Base-by-base conservation (phyloP, 2,329 filamentous ascomycete species). In the Hirsutella thompsonii region DNA sequence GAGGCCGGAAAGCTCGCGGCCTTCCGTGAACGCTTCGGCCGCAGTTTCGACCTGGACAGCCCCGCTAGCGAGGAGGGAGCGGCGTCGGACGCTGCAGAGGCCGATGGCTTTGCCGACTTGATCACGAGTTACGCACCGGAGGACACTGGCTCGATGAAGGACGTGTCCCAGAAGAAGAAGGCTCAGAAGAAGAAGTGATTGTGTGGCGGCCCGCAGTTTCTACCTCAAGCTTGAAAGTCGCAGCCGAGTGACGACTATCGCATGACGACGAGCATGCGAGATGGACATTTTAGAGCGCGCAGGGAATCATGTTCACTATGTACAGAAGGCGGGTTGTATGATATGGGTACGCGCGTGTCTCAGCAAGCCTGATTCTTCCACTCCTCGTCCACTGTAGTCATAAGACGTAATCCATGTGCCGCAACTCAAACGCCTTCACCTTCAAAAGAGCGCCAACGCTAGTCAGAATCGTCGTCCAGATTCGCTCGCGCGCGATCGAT, bases 1-100 rank as follows among this genome's bases (percentile, higher is more conserved):
- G 92, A 96, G 72, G 90, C 92, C 3, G 92, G 92, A 16, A 78
- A 83, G 56, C 66, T 98, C 55, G 83, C 81, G 40, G 83, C 85
- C 42, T 98, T 98, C 68, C 74, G 92, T 54, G 74, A 74, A 46
- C 75, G 83, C 43, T 98, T 89, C 67, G 92, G 92, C 20, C 70
- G 82, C 44, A 79, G 78, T 10, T 98, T 85, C 71, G 92, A 98
- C 65, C 68, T 76, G 51, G 51, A 57, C 38, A 54, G 51, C n/a
- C 49, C 51, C 38, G 49, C 49, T n/a, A 56, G 56, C 26, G 53
- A 49, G 33, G 54, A 26, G 45, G 54, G 57, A 38, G 56, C 49
- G 8, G 52, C 51, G 18, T 55, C 55, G 42, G 52, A 55, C 19
- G 47, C 49, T 9, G 42, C 19, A 28, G 42, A 46, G 3, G 48